Base-by-base conservation (phyloP, 495 filamentous ascomycete species). In the Penicillium cataractarum region DNA sequence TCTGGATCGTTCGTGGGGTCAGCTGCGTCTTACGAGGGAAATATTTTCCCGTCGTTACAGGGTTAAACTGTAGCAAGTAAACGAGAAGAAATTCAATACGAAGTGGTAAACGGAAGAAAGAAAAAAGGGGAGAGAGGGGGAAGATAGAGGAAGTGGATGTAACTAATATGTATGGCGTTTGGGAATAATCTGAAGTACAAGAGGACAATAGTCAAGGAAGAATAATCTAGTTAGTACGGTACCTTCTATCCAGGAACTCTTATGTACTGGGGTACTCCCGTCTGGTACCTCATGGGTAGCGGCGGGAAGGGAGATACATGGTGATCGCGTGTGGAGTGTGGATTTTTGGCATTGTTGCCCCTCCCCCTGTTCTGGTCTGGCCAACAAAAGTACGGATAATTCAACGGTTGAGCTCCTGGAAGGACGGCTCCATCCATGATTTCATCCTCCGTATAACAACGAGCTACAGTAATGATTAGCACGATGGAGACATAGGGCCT, bases 1-100 rank as follows among this genome's bases (percentile, higher is more conserved):
- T 66, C 60, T 56, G 29, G 37, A 35, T 15, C 22, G 19, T 21
- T n/a, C 27, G 21, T 44, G 42, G 58, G 54, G 65, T 64, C 61
- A 57, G 53, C 29, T 57, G 57, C 52, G 54, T 50, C 46, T 27
- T 26, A 50, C 46, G 46, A 50, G 26, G 22, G 10, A 26, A 29
- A 50, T 50, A n/a, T 29, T 29, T 46, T 46, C 12, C 42, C 19
- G 12, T 46, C 21, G 24, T 24, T 22, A 10, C 21, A 5, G 39
- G 42, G 4, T 22, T 12, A 6, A 4, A 13, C 19, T 13, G 42
- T 10, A 24, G 42, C 21, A 8, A 7, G n/a, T 22, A 15, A 4
- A 12, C 3, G 12, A 24, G 19, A 12, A 24, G 8, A 46, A 24
- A 46, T 46, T 10, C 21, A n/a, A 12, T 21, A 46, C 21, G 21